Evolutionary conservation across 306 rosid genomes (phyloP).

Genomic region (Gillenia trifoliata): DNA sequence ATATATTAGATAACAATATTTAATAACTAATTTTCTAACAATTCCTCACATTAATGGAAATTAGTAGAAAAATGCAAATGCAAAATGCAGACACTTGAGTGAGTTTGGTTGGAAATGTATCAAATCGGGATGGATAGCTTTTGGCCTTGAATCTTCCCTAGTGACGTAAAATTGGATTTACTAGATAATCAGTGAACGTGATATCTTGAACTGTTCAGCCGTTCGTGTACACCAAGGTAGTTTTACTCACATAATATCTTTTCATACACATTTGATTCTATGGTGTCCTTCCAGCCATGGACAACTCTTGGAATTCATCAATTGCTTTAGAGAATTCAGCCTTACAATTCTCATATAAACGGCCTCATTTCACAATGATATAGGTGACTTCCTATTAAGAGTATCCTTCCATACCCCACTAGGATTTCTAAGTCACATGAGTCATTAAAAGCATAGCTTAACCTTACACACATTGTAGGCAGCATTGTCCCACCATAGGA

Average conservation of each 20-base stretch:
- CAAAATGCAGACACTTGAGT: neutral
- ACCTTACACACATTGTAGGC: too few relatives aligned
- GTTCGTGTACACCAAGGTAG: neutral
- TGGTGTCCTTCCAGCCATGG: too few relatives aligned
- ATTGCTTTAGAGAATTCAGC: neutral
- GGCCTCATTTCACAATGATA: neutral
- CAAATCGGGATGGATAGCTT: neutral
- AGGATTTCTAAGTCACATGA: too few relatives aligned
- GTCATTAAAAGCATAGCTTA: too few relatives aligned
- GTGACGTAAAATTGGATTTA: neutral
- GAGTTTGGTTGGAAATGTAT: too few relatives aligned
- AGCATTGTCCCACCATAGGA: too few relatives aligned
- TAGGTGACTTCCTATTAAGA: neutral
- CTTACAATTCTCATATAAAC: neutral
- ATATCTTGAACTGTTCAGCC: neutral
- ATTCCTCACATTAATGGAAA: too few relatives aligned
- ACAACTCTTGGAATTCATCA: too few relatives aligned
- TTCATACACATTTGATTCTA: neutral
- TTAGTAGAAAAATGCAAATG: neutral
- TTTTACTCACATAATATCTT: neutral
- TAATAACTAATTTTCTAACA: too few relatives aligned
- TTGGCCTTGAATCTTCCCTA: neutral
- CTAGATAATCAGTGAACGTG: neutral
- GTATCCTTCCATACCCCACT: neutral
- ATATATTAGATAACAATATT: too few relatives aligned